Conservation (phyloP, 495 filamentous ascomycete genomes). For the Penicillium steckii region DNA sequence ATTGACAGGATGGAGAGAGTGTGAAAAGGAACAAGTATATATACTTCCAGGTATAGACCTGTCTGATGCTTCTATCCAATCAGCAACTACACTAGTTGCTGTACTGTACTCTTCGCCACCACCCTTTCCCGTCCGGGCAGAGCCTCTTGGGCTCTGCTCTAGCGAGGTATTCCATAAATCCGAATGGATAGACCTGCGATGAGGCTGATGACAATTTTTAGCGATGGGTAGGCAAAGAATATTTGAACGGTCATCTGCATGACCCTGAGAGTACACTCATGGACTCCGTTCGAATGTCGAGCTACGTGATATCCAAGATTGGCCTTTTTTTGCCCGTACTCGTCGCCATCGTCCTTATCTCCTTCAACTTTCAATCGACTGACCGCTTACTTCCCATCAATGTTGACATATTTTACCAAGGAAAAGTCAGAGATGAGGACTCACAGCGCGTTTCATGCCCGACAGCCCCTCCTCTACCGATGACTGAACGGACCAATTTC, state of each 20-base stretch:
- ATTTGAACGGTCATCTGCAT: neutral
- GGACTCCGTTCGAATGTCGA: neutral
- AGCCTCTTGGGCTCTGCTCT: neutral
- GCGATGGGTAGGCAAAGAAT: neutral
- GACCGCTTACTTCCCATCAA: slow-evolving; percentile 1
- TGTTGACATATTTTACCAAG: neutral
- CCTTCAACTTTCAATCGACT: slow-evolving; percentile 1
- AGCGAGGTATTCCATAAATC: neutral
- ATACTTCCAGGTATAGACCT: no score
- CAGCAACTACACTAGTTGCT: neutral
- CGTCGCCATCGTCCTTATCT: neutral
- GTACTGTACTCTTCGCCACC: neutral
- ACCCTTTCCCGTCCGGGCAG: neutral
- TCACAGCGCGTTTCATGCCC: neutral
- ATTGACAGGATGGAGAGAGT: neutral
- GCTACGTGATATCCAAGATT: neutral
- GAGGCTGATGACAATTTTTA: neutral
- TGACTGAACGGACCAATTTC: slow-evolving; percentile 2
- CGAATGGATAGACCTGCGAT: neutral
- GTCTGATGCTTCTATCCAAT: neutral
- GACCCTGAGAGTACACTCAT: slow-evolving; percentile 1
- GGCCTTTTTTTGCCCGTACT: neutral
- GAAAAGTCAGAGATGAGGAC: neutral
- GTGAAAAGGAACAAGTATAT: neutral
- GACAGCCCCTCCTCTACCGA: neutral